Conservation (phyloP, 75 land plant genomes). For the Selaginella tamariscina region DNA sequence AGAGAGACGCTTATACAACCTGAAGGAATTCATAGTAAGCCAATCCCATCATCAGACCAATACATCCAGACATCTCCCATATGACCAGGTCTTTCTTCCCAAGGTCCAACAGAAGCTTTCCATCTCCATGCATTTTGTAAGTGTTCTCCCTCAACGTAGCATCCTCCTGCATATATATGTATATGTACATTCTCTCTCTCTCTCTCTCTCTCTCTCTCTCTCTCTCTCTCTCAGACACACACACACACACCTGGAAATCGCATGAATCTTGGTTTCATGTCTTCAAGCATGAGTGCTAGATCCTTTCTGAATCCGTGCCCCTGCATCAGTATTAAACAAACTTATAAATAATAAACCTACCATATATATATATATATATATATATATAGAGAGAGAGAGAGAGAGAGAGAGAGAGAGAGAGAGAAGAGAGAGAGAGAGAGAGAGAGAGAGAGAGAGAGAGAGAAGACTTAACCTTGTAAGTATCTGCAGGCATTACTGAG, state of each 20-base stretch:
- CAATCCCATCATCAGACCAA: constrained; percentile 96
- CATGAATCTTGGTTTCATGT: constrained; percentile 52
- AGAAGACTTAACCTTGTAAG: neutral
- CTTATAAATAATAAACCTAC: neutral
- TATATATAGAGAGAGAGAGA: too few species aligned
- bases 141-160: constrained; percentile 83
- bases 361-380: neutral
- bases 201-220: too few species aligned
- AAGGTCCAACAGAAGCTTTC: constrained; percentile 77
- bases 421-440: too few species aligned
- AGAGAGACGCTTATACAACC: constrained; percentile 21
- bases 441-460: too few species aligned
- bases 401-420: too few species aligned
- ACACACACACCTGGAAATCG: constrained; percentile 72
- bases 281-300: constrained; percentile 40
- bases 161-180: constrained; percentile 82
- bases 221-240: too few species aligned
- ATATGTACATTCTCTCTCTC: too few species aligned
- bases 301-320: constrained; percentile 69
- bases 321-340: constrained; percentile 21
- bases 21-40: constrained; percentile 87
- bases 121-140: constrained; percentile 86
- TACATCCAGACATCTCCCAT: constrained; percentile 97
- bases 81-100: constrained; percentile 94
- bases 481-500: constrained; percentile 4